Base-by-base conservation (phyloP, 139 green algal species). In the Auxenochlorella protothecoides region DNA sequence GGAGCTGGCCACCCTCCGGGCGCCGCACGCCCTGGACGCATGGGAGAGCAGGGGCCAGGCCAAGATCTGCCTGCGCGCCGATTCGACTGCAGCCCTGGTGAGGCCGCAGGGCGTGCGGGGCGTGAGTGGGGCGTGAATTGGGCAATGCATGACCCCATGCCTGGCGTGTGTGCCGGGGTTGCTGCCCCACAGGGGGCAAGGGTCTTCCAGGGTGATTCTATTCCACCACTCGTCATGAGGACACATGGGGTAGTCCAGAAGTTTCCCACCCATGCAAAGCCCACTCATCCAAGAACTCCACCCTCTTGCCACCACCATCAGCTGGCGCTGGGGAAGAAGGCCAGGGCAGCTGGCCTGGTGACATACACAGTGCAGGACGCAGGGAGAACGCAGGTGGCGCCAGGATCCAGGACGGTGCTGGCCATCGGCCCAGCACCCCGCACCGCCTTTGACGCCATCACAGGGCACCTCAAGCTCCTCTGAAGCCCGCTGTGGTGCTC, bases 341-440 rank as follows among this genome's bases (percentile, higher is more conserved):
- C 84, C 7, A 6, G 55, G 10, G 63, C 68, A 6, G 15, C 69
- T 5, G 77, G 82, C 16, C 70, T 89, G 44, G 78, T 81, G 13
- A 80, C 66, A 7, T 89, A 89, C 74, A 74, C 87, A 3, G 27
- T 73, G 75, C 64, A 78, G 69, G 68, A 88, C 88, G 91, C 91
- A 3, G 92, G 92, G 2, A 76, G 92, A 7, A 97, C 92, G 0
- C 91, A 97, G 76, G 88, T 96, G 55, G 83, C 90, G 0, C 79
- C 89, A 2, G 89, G 89, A 11, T 89, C 80, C 4, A 82, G 87
- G 56, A 96, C 90, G 54, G 89, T 96, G 61, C 79, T 94, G 59
- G 89, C 90, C 10, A 86, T 96, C 51, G 90, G 90, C 0, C 90
- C 90, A 3, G 86, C 76, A 12, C 76, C 80, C 52, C 87, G 87